Evolutionary conservation across 345 rosid genomes (phyloP).

Genomic region (Gossypium anomalum): DNA sequence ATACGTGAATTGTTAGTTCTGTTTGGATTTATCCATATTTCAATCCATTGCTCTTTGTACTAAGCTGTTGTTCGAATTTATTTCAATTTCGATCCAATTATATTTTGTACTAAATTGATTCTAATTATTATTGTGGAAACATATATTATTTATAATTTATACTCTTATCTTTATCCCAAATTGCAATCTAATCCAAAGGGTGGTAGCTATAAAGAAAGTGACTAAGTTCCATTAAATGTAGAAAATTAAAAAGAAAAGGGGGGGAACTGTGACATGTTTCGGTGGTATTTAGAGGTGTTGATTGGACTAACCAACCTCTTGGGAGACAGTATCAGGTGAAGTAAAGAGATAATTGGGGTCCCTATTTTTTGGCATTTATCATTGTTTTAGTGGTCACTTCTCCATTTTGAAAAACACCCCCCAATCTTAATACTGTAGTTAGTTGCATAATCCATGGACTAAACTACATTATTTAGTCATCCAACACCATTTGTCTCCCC

Average conservation of each 20-base stretch:
- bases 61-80: no score
- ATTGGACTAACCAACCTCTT: constrained; percentile 38
- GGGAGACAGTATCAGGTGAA: constrained; percentile 40
- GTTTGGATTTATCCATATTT: no score
- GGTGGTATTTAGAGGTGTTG: constrained; percentile 11
- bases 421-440: constrained; percentile 28
- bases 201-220: constrained; percentile 1
- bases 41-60: no score
- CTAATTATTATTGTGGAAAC: no score
- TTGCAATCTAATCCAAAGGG: no score
- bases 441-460: constrained; percentile 13
- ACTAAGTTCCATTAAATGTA: not conserved
- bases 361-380: constrained; percentile 12
- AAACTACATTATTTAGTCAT: not conserved
- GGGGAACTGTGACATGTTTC: constrained; percentile 7
- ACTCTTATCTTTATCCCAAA: no score
- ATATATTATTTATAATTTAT: no score
- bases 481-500: no score
- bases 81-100: no score
- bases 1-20: no score
- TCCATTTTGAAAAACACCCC: constrained; percentile 14
- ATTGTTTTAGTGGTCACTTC: not conserved
- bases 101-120: no score
- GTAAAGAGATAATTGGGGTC: constrained; percentile 25
- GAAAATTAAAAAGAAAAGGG: not conserved